phyloP scores from a whole-genome alignment of 352 stramenopile genomes.

The Phytopythium sindhum region DNA sequence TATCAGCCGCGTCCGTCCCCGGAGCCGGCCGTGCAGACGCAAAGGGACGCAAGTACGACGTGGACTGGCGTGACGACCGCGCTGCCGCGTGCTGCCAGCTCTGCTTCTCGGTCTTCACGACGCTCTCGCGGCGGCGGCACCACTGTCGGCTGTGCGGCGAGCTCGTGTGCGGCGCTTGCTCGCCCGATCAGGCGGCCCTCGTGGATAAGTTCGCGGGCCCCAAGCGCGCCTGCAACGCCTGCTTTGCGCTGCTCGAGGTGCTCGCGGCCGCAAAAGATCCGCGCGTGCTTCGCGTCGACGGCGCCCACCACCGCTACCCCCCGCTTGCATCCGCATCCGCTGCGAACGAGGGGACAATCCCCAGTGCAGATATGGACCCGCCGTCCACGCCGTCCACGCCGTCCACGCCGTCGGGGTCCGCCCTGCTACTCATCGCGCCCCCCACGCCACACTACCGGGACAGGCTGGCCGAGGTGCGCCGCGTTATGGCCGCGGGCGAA shows the following conservation, averaged over 20 bases:
- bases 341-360: too few relatives aligned
- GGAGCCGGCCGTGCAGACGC: slow-evolving; percentile 6
- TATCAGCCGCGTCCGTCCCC: not conserved
- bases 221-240: slow-evolving; percentile 59
- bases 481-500: slow-evolving; percentile 63
- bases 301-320: not conserved
- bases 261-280: slow-evolving; percentile 48
- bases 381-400: slow-evolving; percentile 7
- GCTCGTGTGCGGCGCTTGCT: slow-evolving; percentile 73
- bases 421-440: not conserved
- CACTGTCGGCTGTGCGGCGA: slow-evolving; percentile 80
- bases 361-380: not conserved
- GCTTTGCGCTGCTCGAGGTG: slow-evolving; percentile 50
- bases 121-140: slow-evolving; percentile 65
- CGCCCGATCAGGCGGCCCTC: slow-evolving; percentile 55
- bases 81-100: slow-evolving; percentile 61
- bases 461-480: slow-evolving; percentile 58
- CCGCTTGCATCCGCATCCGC: too few relatives aligned
- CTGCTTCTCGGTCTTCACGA: slow-evolving; percentile 71
- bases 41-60: slow-evolving; percentile 66
- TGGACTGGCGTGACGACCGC: slow-evolving; percentile 60
- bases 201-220: slow-evolving; percentile 42
- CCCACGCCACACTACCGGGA: slow-evolving; percentile 51
- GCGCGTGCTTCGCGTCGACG: slow-evolving; percentile 30
- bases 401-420: not conserved